Base-by-base conservation (phyloP, 169 alveolate species). In the Toxoplasma gondii region DNA sequence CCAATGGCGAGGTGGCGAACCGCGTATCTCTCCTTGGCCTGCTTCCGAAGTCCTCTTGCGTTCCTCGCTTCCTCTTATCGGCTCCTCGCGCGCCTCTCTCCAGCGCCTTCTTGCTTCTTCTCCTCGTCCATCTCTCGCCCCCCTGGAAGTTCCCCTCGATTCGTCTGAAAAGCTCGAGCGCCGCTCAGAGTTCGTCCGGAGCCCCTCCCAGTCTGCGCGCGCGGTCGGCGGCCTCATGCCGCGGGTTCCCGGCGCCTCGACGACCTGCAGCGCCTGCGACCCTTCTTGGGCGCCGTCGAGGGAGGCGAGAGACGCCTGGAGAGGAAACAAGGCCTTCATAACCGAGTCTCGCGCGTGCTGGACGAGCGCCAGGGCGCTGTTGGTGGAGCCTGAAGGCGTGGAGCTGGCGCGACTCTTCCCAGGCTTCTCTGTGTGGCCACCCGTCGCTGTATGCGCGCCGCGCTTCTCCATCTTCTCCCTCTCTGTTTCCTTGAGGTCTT, bases 281-380 rank as follows among this genome's bases (percentile, higher is more conserved):
- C 22, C 5, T 64, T 64, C 74, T 16, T 64, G 39, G 2, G 4
- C 86, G 22, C 45, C 44, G 22, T 78, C 86, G 29, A 19, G 39
- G 22, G 39, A 19, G 44, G 29, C 39, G 39, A 78, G 45, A 17
- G 86, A 38, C 9, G 86, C 86, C 45, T 82, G 67, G 36, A 82
- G 64, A 0, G 90, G 90, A 24, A 82, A 82, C 7, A 82, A 82
- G 67, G 90, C 64, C 64, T 82, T 82, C 67, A 82, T 22, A 7
- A 82, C 67, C 38, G 90, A 82, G 69, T 82, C 90, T 7, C 90
- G 64, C 67, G 90, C 90, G 31, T 82, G 90, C 90, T 82, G 90
- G 12, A 44, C 90, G 38, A 82, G 90, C 5, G 90, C 38, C 12
- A 41, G 36, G n/a, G 69, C 64, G 39, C 44, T 82, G 69, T 24